Evolutionary conservation across 1,284 basidiomycete genomes (phyloP).

Genomic region (Apiotrichum gracile): DNA sequence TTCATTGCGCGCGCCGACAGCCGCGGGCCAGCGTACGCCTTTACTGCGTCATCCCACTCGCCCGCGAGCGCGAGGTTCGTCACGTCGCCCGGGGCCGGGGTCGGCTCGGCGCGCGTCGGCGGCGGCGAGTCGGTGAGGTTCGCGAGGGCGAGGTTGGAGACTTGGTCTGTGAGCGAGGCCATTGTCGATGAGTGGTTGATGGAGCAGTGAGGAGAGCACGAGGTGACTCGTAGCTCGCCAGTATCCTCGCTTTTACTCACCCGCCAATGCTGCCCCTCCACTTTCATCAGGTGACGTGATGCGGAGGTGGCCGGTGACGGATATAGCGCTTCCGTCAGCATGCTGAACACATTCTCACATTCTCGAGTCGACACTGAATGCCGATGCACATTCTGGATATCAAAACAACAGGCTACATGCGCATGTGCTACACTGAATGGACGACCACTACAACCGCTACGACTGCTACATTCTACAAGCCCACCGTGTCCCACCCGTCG

Average conservation of each 20-base stretch:
- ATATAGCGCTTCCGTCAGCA: no score
- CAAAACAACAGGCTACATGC: not conserved
- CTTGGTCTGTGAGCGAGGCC: not conserved
- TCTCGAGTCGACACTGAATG: not conserved
- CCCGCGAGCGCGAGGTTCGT: conserved; percentile 4
- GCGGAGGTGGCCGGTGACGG: no score
- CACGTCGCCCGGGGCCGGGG: not conserved
- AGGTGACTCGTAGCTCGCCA: no score
- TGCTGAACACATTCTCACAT: no score
- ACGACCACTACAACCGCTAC: not conserved
- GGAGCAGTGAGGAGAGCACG: no score
- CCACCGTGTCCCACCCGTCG: conserved; percentile 14
- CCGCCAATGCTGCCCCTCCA: no score
- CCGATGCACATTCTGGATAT: not conserved
- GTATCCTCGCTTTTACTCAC: no score
- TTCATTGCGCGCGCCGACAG: conserved; percentile 2
- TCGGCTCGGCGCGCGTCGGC: not conserved
- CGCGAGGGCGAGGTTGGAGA: not conserved
- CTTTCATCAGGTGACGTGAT: not conserved
- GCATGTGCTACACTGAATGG: not conserved
- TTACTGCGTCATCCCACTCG: conserved; percentile 7
- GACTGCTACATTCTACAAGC: not conserved
- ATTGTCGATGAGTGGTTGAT: not conserved
- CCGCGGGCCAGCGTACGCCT: conserved; percentile 8
- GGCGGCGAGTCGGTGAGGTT: not conserved